Evolutionary conservation across 169 alveolate genomes (phyloP).

Genomic region (Perkinsus chesapeaki): DNA sequence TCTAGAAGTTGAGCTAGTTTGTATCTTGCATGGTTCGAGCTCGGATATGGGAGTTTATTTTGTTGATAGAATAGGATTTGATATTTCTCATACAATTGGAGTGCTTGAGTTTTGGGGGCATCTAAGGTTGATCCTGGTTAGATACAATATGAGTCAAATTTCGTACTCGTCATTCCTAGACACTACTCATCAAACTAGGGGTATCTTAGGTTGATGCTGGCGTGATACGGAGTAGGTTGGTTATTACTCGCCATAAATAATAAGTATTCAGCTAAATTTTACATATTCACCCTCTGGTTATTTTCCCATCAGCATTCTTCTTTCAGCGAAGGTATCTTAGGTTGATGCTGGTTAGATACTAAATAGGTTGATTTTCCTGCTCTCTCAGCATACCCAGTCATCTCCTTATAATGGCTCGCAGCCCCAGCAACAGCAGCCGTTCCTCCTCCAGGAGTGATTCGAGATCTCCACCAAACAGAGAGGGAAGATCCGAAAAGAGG

Average conservation of each 20-base stretch:
- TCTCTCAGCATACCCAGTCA: not conserved
- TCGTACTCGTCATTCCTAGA: too few relatives aligned
- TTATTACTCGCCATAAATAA: too few relatives aligned
- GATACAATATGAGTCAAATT: too few relatives aligned
- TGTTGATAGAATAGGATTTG: not conserved
- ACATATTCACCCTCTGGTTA: too few relatives aligned
- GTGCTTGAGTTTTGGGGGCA: not conserved
- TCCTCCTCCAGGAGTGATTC: not conserved
- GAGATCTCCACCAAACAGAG: not conserved
- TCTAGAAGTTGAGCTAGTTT: not conserved
- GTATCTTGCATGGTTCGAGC: not conserved
- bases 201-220: too few relatives aligned
- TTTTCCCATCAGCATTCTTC: too few relatives aligned
- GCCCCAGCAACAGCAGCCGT: not conserved
- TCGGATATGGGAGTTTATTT: not conserved
- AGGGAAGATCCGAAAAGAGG: not conserved
- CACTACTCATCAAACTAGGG: too few relatives aligned
- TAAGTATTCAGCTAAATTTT: too few relatives aligned
- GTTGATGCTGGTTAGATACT: too few relatives aligned
- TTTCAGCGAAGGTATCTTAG: too few relatives aligned
- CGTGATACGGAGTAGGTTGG: too few relatives aligned
- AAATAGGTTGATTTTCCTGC: too few relatives aligned
- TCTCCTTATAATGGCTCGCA: not conserved
- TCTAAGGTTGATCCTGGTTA: not conserved
- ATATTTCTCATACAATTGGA: not conserved